Percentiles rank a stretch among this genome's conserved stretches.
These are phyloP conservation scores for Diplocarpon rosae DNA, from an alignment of 2,329 filamentous ascomycete species.

Conservation along the genomic window DNA sequence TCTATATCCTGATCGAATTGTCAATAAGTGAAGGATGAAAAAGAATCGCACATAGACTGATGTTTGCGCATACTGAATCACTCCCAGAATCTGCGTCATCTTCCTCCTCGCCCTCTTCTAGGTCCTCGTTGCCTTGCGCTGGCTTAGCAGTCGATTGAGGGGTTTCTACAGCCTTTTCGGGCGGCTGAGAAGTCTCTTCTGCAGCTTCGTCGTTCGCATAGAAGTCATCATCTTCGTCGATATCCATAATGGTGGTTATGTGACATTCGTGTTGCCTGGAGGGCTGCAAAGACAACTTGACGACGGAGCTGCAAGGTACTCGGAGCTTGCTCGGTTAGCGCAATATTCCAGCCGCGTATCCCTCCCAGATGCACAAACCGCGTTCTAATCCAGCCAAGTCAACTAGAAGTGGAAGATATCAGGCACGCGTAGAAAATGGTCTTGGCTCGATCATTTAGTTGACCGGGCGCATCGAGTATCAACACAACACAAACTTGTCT, in stretches of 20 bases:
- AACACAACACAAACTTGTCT: slow-evolving; percentile 51
- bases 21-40: slow-evolving; percentile 13
- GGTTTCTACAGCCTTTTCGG: slow-evolving; percentile 16
- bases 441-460: slow-evolving; percentile 44
- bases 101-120: slow-evolving; percentile 54
- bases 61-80: slow-evolving; percentile 34
- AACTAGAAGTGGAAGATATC: too few species aligned
- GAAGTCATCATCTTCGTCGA: slow-evolving; percentile 59
- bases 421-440: slow-evolving; percentile 19
- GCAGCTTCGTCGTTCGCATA: slow-evolving; percentile 50
- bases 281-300: not conserved
- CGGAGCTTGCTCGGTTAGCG: slow-evolving; percentile 14
- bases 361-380: too few species aligned
- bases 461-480: slow-evolving; percentile 49
- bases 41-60: not conserved
- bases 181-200: slow-evolving; percentile 10
- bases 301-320: slow-evolving; percentile 7
- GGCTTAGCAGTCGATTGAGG: slow-evolving; percentile 21
- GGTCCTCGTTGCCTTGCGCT: slow-evolving; percentile 38
- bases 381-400: slow-evolving; percentile 4
- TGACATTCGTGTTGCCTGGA: slow-evolving; percentile 3
- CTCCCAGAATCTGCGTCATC: slow-evolving; percentile 47
- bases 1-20: slow-evolving; percentile 44
- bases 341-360: slow-evolving; percentile 7
- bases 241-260: slow-evolving; percentile 40